A percentile compares a stretch with the other conserved stretches of the same genome.
phyloP scores from a whole-genome alignment of 1,139 yeast species.

The Yamadazyma triangularis region DNA sequence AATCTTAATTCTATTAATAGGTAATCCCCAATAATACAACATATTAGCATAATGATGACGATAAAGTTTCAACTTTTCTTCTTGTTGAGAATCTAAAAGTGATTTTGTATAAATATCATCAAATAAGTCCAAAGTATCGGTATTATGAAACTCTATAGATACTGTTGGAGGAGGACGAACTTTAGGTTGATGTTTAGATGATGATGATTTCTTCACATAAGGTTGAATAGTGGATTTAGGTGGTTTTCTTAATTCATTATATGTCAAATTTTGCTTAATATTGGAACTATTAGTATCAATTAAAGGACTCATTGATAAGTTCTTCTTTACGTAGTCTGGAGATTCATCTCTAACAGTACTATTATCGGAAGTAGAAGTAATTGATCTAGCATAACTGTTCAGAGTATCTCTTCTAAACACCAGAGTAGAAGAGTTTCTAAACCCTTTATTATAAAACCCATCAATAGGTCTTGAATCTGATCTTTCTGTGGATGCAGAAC shows the following conservation, averaged over 20 bases:
- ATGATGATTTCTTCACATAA: too few species aligned
- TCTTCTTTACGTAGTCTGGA: constrained; percentile 7
- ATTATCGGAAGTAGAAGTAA: constrained; percentile 24
- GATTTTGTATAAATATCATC: constrained; percentile 44
- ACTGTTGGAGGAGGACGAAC: constrained; percentile 34
- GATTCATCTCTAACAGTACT: constrained; percentile 4
- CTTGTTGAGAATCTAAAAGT: constrained; percentile 46
- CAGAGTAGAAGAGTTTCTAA: constrained; percentile 20
- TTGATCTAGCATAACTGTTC: constrained; percentile 13
- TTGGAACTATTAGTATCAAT: constrained; percentile 1
- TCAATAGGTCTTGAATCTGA: constrained; percentile 4
- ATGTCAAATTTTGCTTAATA: background rate
- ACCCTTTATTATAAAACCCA: constrained; percentile 3
- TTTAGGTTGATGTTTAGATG: background rate
- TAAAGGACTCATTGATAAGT: constrained; percentile 5
- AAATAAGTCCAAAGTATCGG: constrained; percentile 50
- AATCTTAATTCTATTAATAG: constrained; percentile 70
- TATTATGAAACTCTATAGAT: constrained; percentile 51
- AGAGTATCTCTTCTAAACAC: constrained; percentile 16
- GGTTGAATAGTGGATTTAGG: too few species aligned
- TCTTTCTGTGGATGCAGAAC: constrained; percentile 9
- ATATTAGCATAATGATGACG: constrained; percentile 78
- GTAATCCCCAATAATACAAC: constrained; percentile 78
- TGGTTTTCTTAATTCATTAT: background rate
- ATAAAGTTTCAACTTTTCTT: constrained; percentile 44